A percentile compares a stretch with the other conserved stretches of the same genome.
These are phyloP conservation scores for Beauveria medogensis DNA, from an alignment of 2,329 filamentous ascomycete genomes.

Conservation along the genomic window DNA sequence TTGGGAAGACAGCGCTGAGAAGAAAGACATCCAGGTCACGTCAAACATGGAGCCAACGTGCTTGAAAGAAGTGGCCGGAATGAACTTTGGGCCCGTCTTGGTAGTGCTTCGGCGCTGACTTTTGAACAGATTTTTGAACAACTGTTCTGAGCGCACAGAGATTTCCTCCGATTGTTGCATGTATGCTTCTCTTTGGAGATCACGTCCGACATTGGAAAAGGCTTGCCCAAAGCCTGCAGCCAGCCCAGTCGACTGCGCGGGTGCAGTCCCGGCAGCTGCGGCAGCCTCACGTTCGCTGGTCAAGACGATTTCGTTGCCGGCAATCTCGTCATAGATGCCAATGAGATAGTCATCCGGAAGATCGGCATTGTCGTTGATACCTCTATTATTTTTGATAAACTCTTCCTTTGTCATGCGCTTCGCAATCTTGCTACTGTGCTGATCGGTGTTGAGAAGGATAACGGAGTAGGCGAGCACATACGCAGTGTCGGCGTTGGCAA, in stretches of 20 bases:
- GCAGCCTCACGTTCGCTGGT: conserved; percentile 87
- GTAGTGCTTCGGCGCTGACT: conserved; percentile 76
- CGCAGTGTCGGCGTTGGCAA: conserved; percentile 95
- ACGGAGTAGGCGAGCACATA: conserved; percentile 96
- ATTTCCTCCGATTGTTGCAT: conserved; percentile 95
- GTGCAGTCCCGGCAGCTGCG: conserved; percentile 61
- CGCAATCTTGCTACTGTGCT: conserved; percentile 79
- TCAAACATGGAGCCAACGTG: conserved; percentile 98
- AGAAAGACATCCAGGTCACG: conserved; percentile 98
- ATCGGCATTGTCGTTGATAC: conserved; percentile 94
- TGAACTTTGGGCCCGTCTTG: conserved; percentile 65
- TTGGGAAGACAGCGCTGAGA: conserved; percentile 86
- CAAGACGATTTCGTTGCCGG: conserved; percentile 83
- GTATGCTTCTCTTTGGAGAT: conserved; percentile 87
- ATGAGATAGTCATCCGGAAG: conserved; percentile 86
- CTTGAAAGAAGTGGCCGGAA: conserved; percentile 86
- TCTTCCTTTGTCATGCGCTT: conserved; percentile 91
- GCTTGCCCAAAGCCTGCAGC: conserved; percentile 81
- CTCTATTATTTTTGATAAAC: conserved; percentile 98
- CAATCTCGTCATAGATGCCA: conserved; percentile 88
- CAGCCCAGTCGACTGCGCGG: conserved; percentile 57
- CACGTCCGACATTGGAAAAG: conserved; percentile 82
- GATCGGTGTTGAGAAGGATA: conserved; percentile 92
- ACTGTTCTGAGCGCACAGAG: conserved; percentile 60
- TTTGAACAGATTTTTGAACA: conserved; percentile 88